Evolutionary conservation across 257 asterid genomes (phyloP), one percentile per base, ranked within the genome.

Genomic region (Solanum habrochaites): DNA sequence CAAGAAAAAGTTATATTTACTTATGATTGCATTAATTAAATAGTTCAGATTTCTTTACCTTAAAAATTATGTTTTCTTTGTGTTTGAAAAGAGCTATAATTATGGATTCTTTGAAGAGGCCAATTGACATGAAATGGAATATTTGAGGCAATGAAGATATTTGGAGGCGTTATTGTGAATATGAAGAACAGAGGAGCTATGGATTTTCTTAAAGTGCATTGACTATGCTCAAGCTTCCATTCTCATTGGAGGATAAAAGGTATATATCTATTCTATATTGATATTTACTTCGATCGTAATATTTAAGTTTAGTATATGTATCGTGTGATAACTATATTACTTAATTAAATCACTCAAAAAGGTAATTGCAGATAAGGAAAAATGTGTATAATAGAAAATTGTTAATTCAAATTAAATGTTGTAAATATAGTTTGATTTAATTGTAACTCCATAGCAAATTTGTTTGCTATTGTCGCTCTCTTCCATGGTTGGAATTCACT

Each of bases 61-160:
- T n/a, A n/a, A n/a, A n/a, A 69, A 69, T 45, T 45, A 45, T 58
- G 6, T 1, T 58, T 31, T 15, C 40, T 69, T 35, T 5, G 31
- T 73, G 11, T 35, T 35, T 39, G 12, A 73, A 20, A 15, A 35
- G 3, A 35, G 3, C 27, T 72, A 72, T 27, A 25, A 29, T 69
- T 27, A 74, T 74, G 56, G 56, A 15, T 20, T 74, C 82, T 37
- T 74, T 39, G 82, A 16, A 21, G 32, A 74, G 56, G 56, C 56
- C 56, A 39, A 10, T 9, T 39, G 32, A 74, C 31, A 21, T 8
- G 39, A 23, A 25, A 45, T 45, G 64, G 66, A 78, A 78, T 78
- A 43, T 40, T 86, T 42, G 88, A 86, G 78, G 88, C 86, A 81
- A 81, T 66, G 88, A 86, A 69, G 88, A 86, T 77, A 66, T 3